Evolutionary conservation across 495 filamentous ascomycete species (phyloP), one percentile per base, ranked within the genome.

Genomic region (Lasiosphaeria ovina): DNA sequence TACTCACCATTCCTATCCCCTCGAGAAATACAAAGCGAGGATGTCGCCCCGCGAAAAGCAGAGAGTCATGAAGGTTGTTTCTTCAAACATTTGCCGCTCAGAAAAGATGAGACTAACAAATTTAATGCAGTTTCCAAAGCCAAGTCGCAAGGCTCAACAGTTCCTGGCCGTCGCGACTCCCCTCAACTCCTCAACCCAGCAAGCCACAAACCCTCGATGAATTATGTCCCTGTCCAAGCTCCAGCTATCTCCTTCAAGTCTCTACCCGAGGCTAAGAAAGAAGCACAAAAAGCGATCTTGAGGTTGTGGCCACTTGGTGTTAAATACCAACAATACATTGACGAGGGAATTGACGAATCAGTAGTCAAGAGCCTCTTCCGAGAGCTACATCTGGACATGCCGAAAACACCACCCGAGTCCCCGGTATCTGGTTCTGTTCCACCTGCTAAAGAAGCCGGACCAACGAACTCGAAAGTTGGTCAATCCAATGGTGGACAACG

Each of bases 231-330:
- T n/a, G 44, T n/a, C 44, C 8, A 47, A 47, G 12, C 44, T 14
- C 32, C 55, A 52, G 14, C 32, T 40, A 47, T 16, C 31, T 36
- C 62, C 6, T 65, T 67, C 7, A 68, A 58, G 51, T 70, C 78
- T 12, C 60, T 79, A 5, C 63, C 62, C 1, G 83, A 87, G 61
- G 78, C 85, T 42, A 86, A 83, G 55, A 84, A 86, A 59, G 83
- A 87, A 64, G 89, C 89, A 5, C 82, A 87, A 64, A 81, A 84
- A 38, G 89, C 90, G 54, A 78, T 93, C 17, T 74, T 87, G 14
- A 79, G 84, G 44, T 69, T 93, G 33, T 81, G 78, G 59, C 81
- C 84, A 38, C 75, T 87, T 40, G 85, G 86, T 49, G 84, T 93
- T 51, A 81, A 83, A 12, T 93, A 83, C 63, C 74, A 84, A 51